These are phyloP conservation scores for Peterozyma xylosa DNA, from an alignment of 805 yeast species.

Conservation along the genomic window DNA sequence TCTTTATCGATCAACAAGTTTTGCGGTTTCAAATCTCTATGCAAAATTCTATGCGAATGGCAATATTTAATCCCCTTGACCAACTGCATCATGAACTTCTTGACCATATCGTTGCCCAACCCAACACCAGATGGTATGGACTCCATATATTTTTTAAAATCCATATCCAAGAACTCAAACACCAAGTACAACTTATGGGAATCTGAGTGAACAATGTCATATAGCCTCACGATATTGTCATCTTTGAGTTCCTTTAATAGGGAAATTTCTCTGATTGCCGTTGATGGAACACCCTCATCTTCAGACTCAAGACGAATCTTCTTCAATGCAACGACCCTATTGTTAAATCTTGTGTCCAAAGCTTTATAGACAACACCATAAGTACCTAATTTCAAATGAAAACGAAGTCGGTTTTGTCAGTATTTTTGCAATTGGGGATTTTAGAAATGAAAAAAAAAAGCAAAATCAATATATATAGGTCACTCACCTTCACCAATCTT, in stretches of 20 bases:
- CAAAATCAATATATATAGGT: not conserved
- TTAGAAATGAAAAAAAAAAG: conserved; percentile 1
- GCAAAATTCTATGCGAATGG: conserved; percentile 89
- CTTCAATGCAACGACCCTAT: conserved; percentile 91
- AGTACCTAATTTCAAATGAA: conserved; percentile 43
- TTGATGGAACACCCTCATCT: conserved; percentile 97
- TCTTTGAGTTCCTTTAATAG: conserved; percentile 88
- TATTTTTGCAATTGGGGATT: not conserved
- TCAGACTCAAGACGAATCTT: conserved; percentile 94
- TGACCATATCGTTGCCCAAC: conserved; percentile 83
- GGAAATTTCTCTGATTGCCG: conserved; percentile 95
- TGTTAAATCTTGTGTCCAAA: conserved; percentile 77
- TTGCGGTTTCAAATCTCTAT: conserved; percentile 95
- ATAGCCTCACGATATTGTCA: conserved; percentile 84
- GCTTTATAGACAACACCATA: conserved; percentile 98
- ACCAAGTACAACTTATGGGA: conserved; percentile 88
- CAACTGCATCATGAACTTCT: conserved; percentile 86
- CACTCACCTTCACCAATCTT: conserved; percentile 88
- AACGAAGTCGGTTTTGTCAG: not conserved
- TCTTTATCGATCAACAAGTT: conserved; percentile 91
- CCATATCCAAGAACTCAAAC: conserved; percentile 89
- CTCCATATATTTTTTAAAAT: conserved; percentile 95
- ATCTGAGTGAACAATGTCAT: conserved; percentile 93
- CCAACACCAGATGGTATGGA: conserved; percentile 87
- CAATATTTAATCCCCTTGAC: conserved; percentile 89